These are phyloP conservation scores for Scenedesmus sp. DNA, from an alignment of 163 green algal genomes.

Conservation along the genomic window DNA sequence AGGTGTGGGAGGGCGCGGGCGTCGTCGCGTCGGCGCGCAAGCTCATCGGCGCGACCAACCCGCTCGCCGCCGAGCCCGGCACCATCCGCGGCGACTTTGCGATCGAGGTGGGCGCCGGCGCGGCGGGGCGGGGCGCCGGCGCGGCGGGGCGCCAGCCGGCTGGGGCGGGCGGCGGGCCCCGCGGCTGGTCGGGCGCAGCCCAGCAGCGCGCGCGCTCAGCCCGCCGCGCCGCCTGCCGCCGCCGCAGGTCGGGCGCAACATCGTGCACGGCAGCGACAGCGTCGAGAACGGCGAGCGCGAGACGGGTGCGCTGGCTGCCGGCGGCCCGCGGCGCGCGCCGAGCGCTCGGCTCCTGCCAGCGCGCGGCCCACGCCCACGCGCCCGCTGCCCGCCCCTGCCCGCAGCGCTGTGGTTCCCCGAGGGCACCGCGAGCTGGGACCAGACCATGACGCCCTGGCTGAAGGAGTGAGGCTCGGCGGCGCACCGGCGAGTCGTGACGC, in stretches of 20 bases:
- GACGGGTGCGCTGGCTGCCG: constrained; percentile 54
- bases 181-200: not conserved
- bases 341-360: not conserved
- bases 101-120: constrained; percentile 73
- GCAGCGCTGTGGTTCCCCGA: constrained; percentile 74
- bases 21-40: constrained; percentile 91
- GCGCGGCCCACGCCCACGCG: not conserved
- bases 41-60: constrained; percentile 96
- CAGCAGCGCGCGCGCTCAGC: not conserved
- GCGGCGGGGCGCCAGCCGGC: not conserved
- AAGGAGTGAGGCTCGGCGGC: constrained; percentile 74
- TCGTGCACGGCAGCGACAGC: constrained; percentile 89
- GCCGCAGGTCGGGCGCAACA: constrained; percentile 77
- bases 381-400: not conserved
- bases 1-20: constrained; percentile 91
- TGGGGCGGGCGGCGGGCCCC: no score
- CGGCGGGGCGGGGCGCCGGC: constrained; percentile 13
- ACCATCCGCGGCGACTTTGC: constrained; percentile 95
- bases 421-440: constrained; percentile 54
- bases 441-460: constrained; percentile 67
- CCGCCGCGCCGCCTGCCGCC: no score
- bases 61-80: constrained; percentile 87
- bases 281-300: constrained; percentile 94
- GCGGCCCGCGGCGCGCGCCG: no score
- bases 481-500: constrained; percentile 91